Evolutionary conservation across 163 green algal species (phyloP).

Genomic region (Coccomyxa subellipsoidea): DNA sequence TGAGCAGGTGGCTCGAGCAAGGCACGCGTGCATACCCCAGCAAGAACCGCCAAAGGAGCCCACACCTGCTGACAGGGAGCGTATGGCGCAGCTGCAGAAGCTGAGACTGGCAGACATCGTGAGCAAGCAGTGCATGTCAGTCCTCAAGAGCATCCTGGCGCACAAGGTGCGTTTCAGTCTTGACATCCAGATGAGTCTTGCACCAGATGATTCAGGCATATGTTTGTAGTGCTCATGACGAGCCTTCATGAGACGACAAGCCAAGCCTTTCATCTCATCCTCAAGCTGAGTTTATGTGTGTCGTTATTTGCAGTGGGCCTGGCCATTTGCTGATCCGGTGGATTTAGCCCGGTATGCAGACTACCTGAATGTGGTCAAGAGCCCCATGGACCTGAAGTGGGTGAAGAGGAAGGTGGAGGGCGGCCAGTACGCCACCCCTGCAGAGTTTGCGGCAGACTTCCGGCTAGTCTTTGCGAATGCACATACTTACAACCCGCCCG

Average conservation of each 20-base stretch:
- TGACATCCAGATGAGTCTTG: too few relatives aligned
- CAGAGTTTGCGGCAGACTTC: slow-evolving; percentile 50
- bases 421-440: slow-evolving; percentile 41
- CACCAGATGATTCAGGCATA: too few relatives aligned
- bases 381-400: slow-evolving; percentile 64
- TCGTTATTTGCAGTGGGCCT: slow-evolving; percentile 48
- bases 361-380: slow-evolving; percentile 43
- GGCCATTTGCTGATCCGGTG: slow-evolving; percentile 55
- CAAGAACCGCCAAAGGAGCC: neutral
- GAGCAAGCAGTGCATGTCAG: slow-evolving; percentile 21
- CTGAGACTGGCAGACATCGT: slow-evolving; percentile 33
- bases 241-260: too few relatives aligned
- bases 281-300: neutral
- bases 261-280: too few relatives aligned
- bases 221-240: too few relatives aligned
- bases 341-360: slow-evolving; percentile 48
- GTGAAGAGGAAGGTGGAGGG: slow-evolving; percentile 32
- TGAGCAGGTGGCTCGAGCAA: neutral
- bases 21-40: neutral
- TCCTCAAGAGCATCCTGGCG: slow-evolving; percentile 28
- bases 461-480: slow-evolving; percentile 67
- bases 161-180: slow-evolving; percentile 32
- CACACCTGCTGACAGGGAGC: slow-evolving; percentile 13
- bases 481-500: slow-evolving; percentile 56
- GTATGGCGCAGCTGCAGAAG: slow-evolving; percentile 18